Conservation (phyloP, 78 protist species). For the Dictyostelium capitatum region DNA sequence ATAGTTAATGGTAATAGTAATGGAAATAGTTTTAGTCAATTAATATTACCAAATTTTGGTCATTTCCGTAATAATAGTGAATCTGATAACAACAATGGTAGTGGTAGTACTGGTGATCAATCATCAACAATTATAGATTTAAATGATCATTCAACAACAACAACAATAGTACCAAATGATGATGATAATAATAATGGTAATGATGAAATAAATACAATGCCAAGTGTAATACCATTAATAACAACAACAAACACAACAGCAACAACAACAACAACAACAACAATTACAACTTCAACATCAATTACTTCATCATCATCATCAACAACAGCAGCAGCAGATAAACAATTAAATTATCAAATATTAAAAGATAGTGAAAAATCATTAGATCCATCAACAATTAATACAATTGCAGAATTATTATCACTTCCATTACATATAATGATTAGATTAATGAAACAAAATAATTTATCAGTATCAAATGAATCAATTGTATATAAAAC, state of each 20-base stretch:
- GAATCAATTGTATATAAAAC: constrained; percentile 76
- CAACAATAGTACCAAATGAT: constrained; percentile 3
- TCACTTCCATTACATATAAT: constrained; percentile 53
- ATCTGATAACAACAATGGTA: neutral
- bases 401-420: constrained; percentile 66
- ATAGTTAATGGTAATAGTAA: neutral
- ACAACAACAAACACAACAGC: neutral
- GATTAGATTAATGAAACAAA: constrained; percentile 74
- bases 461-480: constrained; percentile 73
- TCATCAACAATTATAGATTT: too few relatives aligned
- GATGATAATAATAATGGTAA: neutral
- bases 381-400: constrained; percentile 56
- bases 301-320: neutral
- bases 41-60: neutral
- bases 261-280: neutral
- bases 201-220: neutral
- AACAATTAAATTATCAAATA: constrained; percentile 18
- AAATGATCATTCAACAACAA: neutral
- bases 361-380: constrained; percentile 42
- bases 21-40: neutral
- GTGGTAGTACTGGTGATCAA: neutral
- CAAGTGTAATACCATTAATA: neutral
- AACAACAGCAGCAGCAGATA: too few relatives aligned
- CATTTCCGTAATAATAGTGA: neutral
- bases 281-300: neutral